A percentile compares a stretch with the other conserved stretches of the same genome.
These are phyloP conservation scores for Geotrichum reessii DNA, from an alignment of 1,139 yeast genomes.

Conservation along the genomic window DNA sequence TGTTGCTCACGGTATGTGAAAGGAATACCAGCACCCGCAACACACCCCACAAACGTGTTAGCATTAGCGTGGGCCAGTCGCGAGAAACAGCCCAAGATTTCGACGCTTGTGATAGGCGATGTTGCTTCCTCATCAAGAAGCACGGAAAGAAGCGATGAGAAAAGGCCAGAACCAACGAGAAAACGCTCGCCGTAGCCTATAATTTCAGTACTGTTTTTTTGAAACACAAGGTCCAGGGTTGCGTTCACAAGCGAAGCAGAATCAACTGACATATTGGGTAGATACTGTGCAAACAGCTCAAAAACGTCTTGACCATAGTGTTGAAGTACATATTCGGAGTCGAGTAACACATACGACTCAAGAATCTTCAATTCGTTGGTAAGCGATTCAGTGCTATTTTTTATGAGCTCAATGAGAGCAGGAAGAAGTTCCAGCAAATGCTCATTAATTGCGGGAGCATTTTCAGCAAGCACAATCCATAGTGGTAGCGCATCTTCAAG, in stretches of 20 bases:
- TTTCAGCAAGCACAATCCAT: constrained; percentile 69
- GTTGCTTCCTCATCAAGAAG: constrained; percentile 45
- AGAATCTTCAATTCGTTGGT: constrained; percentile 62
- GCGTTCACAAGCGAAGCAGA: constrained; percentile 23
- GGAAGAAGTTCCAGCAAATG: constrained; percentile 45
- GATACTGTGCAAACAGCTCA: constrained; percentile 49
- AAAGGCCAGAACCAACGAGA: constrained; percentile 24
- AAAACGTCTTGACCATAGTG: constrained; percentile 42
- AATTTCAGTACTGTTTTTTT: constrained; percentile 27
- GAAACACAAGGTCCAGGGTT: constrained; percentile 23
- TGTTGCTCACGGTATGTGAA: not conserved
- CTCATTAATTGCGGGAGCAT: constrained; percentile 38
- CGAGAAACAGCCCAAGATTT: constrained; percentile 49
- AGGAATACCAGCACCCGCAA: constrained; percentile 9
- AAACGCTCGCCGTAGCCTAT: not conserved
- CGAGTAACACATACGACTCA: constrained; percentile 63
- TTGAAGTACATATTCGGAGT: constrained; percentile 35
- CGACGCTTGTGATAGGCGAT: constrained; percentile 44
- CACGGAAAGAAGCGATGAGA: constrained; percentile 39
- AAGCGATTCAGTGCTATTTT: constrained; percentile 70
- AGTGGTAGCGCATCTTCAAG: constrained; percentile 86
- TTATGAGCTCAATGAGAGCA: constrained; percentile 46
- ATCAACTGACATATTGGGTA: constrained; percentile 65
- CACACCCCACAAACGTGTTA: constrained; percentile 41
- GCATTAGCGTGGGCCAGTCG: constrained; percentile 49